A percentile compares a stretch with the other conserved stretches of the same genome.
phyloP scores from a whole-genome alignment of 768 basidiomycete genomes.

The Leccinellum luteum region DNA sequence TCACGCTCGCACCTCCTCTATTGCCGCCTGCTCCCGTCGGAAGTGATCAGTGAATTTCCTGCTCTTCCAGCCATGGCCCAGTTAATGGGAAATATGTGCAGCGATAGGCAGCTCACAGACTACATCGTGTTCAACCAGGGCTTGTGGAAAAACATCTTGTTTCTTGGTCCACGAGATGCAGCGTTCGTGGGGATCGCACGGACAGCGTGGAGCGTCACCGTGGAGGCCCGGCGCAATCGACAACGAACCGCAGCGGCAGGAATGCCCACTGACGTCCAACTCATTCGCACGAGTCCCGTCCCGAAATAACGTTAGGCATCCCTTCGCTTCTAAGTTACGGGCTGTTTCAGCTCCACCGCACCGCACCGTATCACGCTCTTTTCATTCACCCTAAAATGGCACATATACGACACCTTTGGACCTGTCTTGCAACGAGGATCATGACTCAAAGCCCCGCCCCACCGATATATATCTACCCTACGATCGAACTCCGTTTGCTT shows the following conservation, averaged over 20 bases:
- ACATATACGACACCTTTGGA: constrained; percentile 23
- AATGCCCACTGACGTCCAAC: constrained; percentile 13
- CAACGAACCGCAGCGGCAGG: constrained; percentile 15
- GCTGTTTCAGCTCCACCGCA: neutral
- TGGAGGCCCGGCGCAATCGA: constrained; percentile 50
- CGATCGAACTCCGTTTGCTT: constrained; percentile 17
- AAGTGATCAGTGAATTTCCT: constrained; percentile 56
- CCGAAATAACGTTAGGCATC: constrained; percentile 20
- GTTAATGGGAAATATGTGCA: constrained; percentile 42
- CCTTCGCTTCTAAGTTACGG: constrained; percentile 9
- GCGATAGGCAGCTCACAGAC: constrained; percentile 33
- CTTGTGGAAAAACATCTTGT: constrained; percentile 64
- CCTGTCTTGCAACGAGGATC: constrained; percentile 27
- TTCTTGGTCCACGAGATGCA: constrained; percentile 47
- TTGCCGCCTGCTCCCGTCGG: constrained; percentile 51
- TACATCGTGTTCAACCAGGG: constrained; percentile 48
- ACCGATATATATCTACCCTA: constrained; percentile 9
- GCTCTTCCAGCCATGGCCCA: constrained; percentile 56
- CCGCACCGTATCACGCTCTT: constrained; percentile 18
- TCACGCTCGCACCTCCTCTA: constrained; percentile 45
- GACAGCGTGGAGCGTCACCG: constrained; percentile 72
- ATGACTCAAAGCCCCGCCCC: constrained; percentile 17
- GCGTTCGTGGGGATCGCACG: constrained; percentile 47
- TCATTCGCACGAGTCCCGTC: constrained; percentile 5
- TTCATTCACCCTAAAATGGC: constrained; percentile 24